These are phyloP conservation scores for Coffea canephora DNA, from an alignment of 257 asterid genomes.

Conservation along the genomic window DNA sequence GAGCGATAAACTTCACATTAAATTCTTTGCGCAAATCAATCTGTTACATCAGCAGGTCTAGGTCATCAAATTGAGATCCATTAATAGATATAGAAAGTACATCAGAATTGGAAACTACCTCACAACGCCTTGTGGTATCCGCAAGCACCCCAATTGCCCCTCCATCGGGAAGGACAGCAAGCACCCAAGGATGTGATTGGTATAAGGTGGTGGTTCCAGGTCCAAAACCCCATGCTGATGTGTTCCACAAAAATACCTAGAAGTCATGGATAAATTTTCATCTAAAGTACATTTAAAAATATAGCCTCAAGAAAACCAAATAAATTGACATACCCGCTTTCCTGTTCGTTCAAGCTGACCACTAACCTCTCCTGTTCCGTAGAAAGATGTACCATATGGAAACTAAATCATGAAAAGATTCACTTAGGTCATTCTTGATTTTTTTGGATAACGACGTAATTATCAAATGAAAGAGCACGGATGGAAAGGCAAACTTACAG, in stretches of 20 bases:
- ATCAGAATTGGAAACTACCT: constrained; percentile 46
- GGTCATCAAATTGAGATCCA: constrained; percentile 16
- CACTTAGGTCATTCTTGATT: constrained; percentile 18
- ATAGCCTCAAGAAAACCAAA: not conserved
- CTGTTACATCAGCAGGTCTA: constrained; percentile 42
- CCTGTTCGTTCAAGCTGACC: constrained; percentile 90
- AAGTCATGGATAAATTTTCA: constrained; percentile 15
- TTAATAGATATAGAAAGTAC: constrained; percentile 5
- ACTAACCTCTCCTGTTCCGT: constrained; percentile 95
- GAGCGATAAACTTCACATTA: constrained; percentile 54
- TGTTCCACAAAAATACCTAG: constrained; percentile 87
- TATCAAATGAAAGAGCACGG: not conserved
- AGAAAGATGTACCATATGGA: constrained; percentile 80
- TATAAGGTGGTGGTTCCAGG: constrained; percentile 86
- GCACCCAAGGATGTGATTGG: constrained; percentile 98
- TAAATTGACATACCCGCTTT: constrained; percentile 59
- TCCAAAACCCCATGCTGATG: constrained; percentile 95
- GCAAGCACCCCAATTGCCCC: constrained; percentile 92
- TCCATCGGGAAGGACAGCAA: constrained; percentile 85
- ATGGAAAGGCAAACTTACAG: not conserved
- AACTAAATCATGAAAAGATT: constrained; percentile 45
- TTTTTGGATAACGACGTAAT: not conserved
- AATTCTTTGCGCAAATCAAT: constrained; percentile 78
- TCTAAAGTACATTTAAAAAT: not conserved
- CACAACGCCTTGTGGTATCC: constrained; percentile 86